Base-by-base conservation (phyloP, 805 yeast species). In the Starmerella vitae region DNA sequence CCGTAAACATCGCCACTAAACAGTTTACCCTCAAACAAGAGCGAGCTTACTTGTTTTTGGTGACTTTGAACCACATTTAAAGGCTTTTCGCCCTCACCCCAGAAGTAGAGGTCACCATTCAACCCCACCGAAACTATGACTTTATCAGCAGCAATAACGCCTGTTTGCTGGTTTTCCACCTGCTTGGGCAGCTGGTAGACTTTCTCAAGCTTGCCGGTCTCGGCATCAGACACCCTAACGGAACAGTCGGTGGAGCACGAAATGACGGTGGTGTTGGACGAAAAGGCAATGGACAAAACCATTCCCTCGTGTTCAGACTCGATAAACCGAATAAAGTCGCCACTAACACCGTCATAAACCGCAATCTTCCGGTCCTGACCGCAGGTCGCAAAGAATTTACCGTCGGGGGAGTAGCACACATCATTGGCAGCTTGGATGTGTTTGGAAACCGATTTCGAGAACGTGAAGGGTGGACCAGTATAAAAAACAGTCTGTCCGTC, bases 401-500 rank as follows among this genome's bases (percentile, higher is more conserved):
- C 97, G 51, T 76, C 78, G 18, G 86, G 84, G 3, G 93, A 75
- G 56, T 76, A 91, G 48, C 72, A 70, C 7, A 84, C 91, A 52
- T 77, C 94, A 48, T 84, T 70, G 20, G 83, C 74, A 45, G 83
- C 78, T 54, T 81, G 84, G 14, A 73, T 63, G 58, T 88, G 96
- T 48, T 75, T 65, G 50, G 93, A 68, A 34, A 75, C 72, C 52
- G 86, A 74, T 32, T 72, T 68, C 31, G 71, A 67, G 55, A 88
- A 91, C 57, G 82, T 82, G 68, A 86, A 91, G 0, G 98, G 98
- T 3, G 96, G 95, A 1, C 97, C 97, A 38, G 76, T 75, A 55
- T 71, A 75, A 55, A 85, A 85, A 2, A 86, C 93, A 47, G 86
- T 60, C 1, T 82, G 78, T 38, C 76, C 74, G 57, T 91, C 97